Percentiles rank a stretch among this genome's conserved stretches.
Evolutionary conservation across 371 early-diverging fungal species (phyloP).

Genomic region (Funneliformis caledonium): DNA sequence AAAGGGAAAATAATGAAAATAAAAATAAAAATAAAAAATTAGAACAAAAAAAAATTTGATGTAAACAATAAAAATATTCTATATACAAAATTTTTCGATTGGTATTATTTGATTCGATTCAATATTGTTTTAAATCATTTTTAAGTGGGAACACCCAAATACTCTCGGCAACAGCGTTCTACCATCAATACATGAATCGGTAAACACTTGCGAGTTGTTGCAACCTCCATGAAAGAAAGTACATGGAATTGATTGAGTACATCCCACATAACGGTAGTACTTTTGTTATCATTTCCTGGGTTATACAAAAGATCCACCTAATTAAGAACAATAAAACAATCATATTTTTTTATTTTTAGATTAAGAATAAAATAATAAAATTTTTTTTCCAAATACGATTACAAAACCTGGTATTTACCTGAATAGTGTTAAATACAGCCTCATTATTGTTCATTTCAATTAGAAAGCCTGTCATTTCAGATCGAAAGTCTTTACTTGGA

Average conservation of each 20-base stretch:
- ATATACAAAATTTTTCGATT: not conserved
- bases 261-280: constrained; percentile 14
- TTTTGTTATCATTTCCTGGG: not conserved
- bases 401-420: not conserved
- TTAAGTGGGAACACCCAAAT: not conserved
- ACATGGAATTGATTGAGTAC: constrained; percentile 18
- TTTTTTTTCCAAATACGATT: not conserved
- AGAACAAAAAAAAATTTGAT: too few relatives aligned
- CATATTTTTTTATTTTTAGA: not conserved
- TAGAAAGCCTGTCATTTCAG: constrained; percentile 30
- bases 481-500: constrained; percentile 22
- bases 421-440: not conserved
- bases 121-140: not conserved
- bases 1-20: too few relatives aligned
- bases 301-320: constrained; percentile 28
- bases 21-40: too few relatives aligned
- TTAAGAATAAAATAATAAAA: not conserved
- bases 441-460: constrained; percentile 24
- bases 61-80: too few relatives aligned
- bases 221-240: constrained; percentile 13
- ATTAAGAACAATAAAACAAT: not conserved
- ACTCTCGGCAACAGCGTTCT: constrained; percentile 5
- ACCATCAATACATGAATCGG: constrained; percentile 22
- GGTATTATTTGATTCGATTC: not conserved
- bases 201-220: constrained; percentile 4